Conservation (phyloP, 495 filamentous ascomycete genomes). For the Bacidia rubella region DNA sequence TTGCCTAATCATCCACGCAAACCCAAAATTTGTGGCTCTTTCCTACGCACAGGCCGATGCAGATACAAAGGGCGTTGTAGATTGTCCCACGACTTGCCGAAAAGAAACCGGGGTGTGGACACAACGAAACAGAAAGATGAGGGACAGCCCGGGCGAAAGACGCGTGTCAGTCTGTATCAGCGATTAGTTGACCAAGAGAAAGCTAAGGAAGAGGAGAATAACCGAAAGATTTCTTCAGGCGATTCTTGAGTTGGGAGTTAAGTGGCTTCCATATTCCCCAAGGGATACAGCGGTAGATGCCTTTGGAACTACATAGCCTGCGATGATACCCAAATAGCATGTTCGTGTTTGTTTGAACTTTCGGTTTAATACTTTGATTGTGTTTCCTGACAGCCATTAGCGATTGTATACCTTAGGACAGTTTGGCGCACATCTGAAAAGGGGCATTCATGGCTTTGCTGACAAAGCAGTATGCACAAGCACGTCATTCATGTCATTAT, state of each 20-base stretch:
- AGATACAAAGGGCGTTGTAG: neutral
- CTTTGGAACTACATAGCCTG: neutral
- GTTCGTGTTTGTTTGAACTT: too few relatives aligned
- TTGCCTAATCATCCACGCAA: neutral
- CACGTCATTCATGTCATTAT: neutral
- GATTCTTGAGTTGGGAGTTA: too few relatives aligned
- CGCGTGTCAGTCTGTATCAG: conserved; percentile 11
- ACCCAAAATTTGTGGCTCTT: too few relatives aligned
- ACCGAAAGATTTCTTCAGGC: too few relatives aligned
- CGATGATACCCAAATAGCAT: neutral
- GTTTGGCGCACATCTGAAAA: too few relatives aligned
- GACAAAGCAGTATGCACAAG: neutral
- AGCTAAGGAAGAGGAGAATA: neutral
- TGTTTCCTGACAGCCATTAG: too few relatives aligned
- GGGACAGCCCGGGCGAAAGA: neutral
- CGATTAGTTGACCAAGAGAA: neutral
- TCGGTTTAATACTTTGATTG: too few relatives aligned
- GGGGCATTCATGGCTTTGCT: too few relatives aligned
- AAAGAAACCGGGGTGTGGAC: neutral
- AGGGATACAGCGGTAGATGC: too few relatives aligned
- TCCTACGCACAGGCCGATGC: neutral
- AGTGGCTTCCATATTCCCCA: too few relatives aligned
- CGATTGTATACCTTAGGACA: too few relatives aligned
- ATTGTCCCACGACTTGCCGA: neutral
- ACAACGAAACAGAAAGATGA: neutral